Evolutionary conservation across 805 yeast genomes (phyloP), one percentile per base, ranked within the genome.

Genomic region (Wickerhamiella sergipiensis): DNA sequence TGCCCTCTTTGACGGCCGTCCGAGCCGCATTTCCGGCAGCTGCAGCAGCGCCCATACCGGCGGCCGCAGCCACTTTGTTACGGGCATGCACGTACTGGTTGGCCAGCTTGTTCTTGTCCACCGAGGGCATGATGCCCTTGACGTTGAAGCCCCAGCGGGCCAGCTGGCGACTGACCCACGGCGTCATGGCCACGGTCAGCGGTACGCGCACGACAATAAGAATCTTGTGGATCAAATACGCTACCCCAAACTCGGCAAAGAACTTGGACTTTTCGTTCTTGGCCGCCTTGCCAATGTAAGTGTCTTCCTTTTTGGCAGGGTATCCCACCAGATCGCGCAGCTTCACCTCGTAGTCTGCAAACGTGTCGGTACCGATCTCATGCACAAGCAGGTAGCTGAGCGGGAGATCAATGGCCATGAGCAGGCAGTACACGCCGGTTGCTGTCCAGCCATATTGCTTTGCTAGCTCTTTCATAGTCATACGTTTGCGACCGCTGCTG

Each of bases 371-470:
- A 17, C 98, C 98, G 55, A 83, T 69, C 0, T 87, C 78, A 63
- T 89, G 97, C 12, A 92, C 97, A 26, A 85, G 60, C 8, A 84
- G 55, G 64, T 81, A 92, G 64, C 94, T 85, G 3, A 88, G 55
- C 1, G 97, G 97, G 56, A 85, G 72, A 62, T 92, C 97, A 24
- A 92, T 66, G 21, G 73, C 71, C 1, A 85, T 74, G n/a, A 92
- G 64, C 1, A 76, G 82, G 19, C 87, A 59, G 62, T 92, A 92
- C 0, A 90, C 86, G 13, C 87, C 95, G 13, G 90, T 68, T 0
- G 95, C 97, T 17, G 94, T 78, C 70, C 83, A 87, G 0, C 98
- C 98, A 65, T 92, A 92, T 62, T 85, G 83, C 62, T 84, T 81
- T 61, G 85, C 75, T 55, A 92, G 71, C 10, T 77, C 81, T 64